Percentiles rank a stretch among this genome's conserved stretches.
These are phyloP conservation scores for Astrocystis sublimbata DNA, from an alignment of 495 filamentous ascomycete species.

Conservation along the genomic window DNA sequence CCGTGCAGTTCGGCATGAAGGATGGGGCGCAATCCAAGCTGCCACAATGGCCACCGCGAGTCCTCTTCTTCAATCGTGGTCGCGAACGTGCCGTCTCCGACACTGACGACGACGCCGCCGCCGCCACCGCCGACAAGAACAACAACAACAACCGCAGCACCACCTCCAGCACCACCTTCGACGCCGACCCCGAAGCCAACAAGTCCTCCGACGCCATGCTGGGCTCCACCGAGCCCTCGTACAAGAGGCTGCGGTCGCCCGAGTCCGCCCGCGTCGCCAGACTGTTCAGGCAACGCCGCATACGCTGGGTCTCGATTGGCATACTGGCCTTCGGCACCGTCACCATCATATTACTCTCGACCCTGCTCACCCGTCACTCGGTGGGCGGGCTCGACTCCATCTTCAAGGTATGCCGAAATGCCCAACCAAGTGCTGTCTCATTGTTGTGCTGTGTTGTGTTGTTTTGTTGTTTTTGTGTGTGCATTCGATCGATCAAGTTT, in stretches of 20 bases:
- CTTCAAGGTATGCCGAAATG: constrained; percentile 22
- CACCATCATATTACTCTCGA: constrained; percentile 18
- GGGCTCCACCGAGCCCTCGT: background rate
- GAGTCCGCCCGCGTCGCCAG: background rate
- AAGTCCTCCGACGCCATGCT: constrained; percentile 12
- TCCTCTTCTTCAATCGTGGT: constrained; percentile 2
- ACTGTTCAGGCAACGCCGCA: background rate
- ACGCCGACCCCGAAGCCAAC: background rate
- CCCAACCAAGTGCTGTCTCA: too few species aligned
- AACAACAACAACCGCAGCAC: background rate
- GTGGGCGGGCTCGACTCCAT: background rate
- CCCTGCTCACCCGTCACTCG: constrained; percentile 14
- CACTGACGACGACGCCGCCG: background rate
- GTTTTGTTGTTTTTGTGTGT: too few species aligned
- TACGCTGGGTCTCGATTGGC: constrained; percentile 3
- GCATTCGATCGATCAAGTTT: too few species aligned
- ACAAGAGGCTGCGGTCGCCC: constrained; percentile 9
- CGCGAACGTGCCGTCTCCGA: background rate
- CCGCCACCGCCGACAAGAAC: background rate
- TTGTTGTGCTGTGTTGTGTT: too few species aligned
- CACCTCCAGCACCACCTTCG: background rate
- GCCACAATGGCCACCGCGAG: constrained; percentile 18
- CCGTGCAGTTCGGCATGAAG: constrained; percentile 8
- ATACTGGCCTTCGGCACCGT: constrained; percentile 13
- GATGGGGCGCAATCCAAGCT: constrained; percentile 9